Conservation (phyloP, 2,329 filamentous ascomycete species). For the Aspergillus felis region DNA sequence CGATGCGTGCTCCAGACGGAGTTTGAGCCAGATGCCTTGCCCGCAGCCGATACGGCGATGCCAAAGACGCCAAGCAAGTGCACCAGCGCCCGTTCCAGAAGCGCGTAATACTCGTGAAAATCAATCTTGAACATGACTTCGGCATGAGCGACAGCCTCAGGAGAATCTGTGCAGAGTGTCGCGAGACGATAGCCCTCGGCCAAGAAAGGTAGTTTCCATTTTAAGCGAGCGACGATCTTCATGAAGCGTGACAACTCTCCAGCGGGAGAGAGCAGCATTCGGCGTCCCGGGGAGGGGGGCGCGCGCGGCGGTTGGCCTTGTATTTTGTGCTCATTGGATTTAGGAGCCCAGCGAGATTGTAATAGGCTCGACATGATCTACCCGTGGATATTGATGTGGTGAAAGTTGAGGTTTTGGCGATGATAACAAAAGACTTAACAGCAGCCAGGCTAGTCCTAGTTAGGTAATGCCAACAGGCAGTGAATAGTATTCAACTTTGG, state of each 20-base stretch:
- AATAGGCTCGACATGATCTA: neutral
- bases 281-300: slow-evolving; percentile 6
- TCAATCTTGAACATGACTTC: slow-evolving; percentile 74
- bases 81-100: slow-evolving; percentile 67
- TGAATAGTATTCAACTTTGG: no score
- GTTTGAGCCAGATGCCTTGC: slow-evolving; percentile 18
- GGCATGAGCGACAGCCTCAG: slow-evolving; percentile 32
- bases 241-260: slow-evolving; percentile 56
- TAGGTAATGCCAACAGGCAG: neutral
- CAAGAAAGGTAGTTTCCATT: slow-evolving; percentile 62
- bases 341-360: slow-evolving; percentile 11
- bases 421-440: neutral
- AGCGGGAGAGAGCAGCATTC: slow-evolving; percentile 14
- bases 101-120: slow-evolving; percentile 72
- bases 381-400: neutral
- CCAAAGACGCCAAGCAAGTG: slow-evolving; percentile 63
- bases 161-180: slow-evolving; percentile 30
- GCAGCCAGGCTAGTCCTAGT: neutral
- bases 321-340: neutral
- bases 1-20: slow-evolving; percentile 45
- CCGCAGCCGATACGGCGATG: slow-evolving; percentile 46
- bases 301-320: slow-evolving; percentile 1
- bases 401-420: neutral
- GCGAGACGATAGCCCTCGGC: slow-evolving; percentile 55
- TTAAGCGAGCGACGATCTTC: slow-evolving; percentile 57